Evolutionary conservation across 371 early-diverging fungal genomes (phyloP).

Genomic region (Mortierella sp.): DNA sequence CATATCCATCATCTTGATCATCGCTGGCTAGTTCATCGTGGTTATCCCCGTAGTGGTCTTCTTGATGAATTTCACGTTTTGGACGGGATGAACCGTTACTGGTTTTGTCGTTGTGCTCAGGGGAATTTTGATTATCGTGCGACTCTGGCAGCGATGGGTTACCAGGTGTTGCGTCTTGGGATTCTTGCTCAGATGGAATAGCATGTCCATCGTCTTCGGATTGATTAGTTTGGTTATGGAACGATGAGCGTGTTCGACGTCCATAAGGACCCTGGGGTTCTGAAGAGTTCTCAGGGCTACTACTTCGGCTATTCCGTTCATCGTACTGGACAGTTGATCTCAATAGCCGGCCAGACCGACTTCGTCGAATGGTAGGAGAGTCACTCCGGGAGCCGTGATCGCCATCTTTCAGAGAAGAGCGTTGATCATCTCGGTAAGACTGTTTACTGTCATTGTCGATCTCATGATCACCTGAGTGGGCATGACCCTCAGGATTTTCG

Average conservation of each 20-base stretch:
- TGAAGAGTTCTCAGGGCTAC: constrained; percentile 22
- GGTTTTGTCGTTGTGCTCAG: constrained; percentile 5
- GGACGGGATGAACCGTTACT: background rate
- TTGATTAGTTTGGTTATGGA: background rate
- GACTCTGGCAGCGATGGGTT: constrained; percentile 4
- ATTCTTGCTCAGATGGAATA: constrained; percentile 5
- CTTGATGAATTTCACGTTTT: background rate
- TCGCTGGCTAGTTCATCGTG: constrained; percentile 38
- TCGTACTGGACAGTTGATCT: constrained; percentile 49
- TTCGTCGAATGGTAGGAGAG: constrained; percentile 28
- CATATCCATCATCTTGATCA: constrained; percentile 43
- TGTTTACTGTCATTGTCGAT: constrained; percentile 13
- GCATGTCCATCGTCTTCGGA: constrained; percentile 7
- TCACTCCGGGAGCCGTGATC: constrained; percentile 14
- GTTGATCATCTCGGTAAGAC: constrained; percentile 5
- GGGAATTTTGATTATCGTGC: background rate
- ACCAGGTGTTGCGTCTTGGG: background rate
- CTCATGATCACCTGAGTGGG: constrained; percentile 11
- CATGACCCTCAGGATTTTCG: constrained; percentile 28
- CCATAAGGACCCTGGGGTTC: background rate
- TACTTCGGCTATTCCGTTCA: constrained; percentile 33
- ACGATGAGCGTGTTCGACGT: constrained; percentile 18
- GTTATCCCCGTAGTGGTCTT: constrained; percentile 16
- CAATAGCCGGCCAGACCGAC: constrained; percentile 41
- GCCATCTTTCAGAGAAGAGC: constrained; percentile 14